Conservation (phyloP, 1,139 yeast genomes). For the Magnusiomyces suaveolens region DNA sequence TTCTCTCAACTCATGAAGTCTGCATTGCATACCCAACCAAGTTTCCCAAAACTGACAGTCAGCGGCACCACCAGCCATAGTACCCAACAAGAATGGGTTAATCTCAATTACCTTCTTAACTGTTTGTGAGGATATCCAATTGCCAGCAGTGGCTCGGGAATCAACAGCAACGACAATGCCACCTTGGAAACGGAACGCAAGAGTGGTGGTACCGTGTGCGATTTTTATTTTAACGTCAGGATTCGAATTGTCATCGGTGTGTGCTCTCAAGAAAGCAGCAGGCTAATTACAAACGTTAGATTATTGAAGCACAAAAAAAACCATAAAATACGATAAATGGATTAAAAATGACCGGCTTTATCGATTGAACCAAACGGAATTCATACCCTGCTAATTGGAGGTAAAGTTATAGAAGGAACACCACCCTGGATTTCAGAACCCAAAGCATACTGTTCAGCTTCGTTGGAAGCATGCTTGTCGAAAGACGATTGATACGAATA, state of each 20-base stretch:
- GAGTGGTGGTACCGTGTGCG: slow-evolving; percentile 97
- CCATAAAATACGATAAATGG: too few relatives aligned
- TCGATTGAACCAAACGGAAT: too few relatives aligned
- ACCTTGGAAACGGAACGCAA: slow-evolving; percentile 91
- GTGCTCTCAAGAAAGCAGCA: slow-evolving; percentile 89
- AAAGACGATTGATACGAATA: slow-evolving; percentile 15
- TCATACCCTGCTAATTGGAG: slow-evolving; percentile 61
- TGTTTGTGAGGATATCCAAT: slow-evolving; percentile 96
- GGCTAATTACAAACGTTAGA: slow-evolving; percentile 47
- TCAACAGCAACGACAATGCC: slow-evolving; percentile 96
- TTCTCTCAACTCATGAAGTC: slow-evolving; percentile 88
- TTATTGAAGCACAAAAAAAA: too few relatives aligned
- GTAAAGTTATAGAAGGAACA: slow-evolving; percentile 60
- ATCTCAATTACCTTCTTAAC: slow-evolving; percentile 95
- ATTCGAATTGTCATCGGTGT: slow-evolving; percentile 85
- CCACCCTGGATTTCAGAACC: slow-evolving; percentile 13
- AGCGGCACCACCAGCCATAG: slow-evolving; percentile 99
- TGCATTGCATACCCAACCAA: slow-evolving; percentile 95
- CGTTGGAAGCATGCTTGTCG: slow-evolving; percentile 9
- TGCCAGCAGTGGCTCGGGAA: slow-evolving; percentile 97
- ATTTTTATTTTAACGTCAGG: slow-evolving; percentile 93
- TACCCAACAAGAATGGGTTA: slow-evolving; percentile 89
- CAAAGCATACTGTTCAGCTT: slow-evolving; percentile 10
- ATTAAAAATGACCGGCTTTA: too few relatives aligned
- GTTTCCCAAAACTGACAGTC: slow-evolving; percentile 99